These are phyloP conservation scores for Cydonia oblonga DNA, from an alignment of 331 rosid species.

Conservation along the genomic window DNA sequence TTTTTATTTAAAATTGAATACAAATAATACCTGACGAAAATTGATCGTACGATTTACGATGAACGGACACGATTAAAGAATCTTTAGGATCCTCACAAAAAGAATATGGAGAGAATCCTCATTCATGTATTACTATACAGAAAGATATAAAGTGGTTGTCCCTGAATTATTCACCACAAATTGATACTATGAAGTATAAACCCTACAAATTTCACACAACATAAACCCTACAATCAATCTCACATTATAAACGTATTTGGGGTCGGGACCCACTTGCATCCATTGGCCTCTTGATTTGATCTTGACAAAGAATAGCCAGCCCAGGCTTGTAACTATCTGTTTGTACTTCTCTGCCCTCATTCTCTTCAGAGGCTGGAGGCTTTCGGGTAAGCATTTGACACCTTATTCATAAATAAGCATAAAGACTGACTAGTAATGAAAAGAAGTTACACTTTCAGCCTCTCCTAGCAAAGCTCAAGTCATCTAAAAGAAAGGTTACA, in stretches of 20 bases:
- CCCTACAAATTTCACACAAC: background rate
- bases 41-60: too few species aligned
- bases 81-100: too few species aligned
- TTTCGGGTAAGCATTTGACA: slow-evolving; percentile 20
- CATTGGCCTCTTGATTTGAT: slow-evolving; percentile 39
- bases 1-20: too few species aligned
- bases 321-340: slow-evolving; percentile 49
- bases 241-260: slow-evolving; percentile 14
- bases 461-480: slow-evolving; percentile 26
- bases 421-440: slow-evolving; percentile 5
- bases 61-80: too few species aligned
- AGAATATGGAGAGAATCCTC: too few species aligned
- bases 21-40: too few species aligned
- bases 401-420: slow-evolving; percentile 30
- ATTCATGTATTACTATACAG: background rate
- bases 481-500: slow-evolving; percentile 24
- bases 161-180: slow-evolving; percentile 5
- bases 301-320: slow-evolving; percentile 25
- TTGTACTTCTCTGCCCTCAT: slow-evolving; percentile 11
- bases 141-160: background rate
- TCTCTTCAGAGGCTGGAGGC: slow-evolving; percentile 17
- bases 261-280: slow-evolving; percentile 26
- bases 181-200: slow-evolving; percentile 2
- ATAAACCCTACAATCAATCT: background rate
- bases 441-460: slow-evolving; percentile 15